These are phyloP conservation scores for Nigrospora sphaerica DNA, from an alignment of 2,329 filamentous ascomycete species.

Conservation along the genomic window DNA sequence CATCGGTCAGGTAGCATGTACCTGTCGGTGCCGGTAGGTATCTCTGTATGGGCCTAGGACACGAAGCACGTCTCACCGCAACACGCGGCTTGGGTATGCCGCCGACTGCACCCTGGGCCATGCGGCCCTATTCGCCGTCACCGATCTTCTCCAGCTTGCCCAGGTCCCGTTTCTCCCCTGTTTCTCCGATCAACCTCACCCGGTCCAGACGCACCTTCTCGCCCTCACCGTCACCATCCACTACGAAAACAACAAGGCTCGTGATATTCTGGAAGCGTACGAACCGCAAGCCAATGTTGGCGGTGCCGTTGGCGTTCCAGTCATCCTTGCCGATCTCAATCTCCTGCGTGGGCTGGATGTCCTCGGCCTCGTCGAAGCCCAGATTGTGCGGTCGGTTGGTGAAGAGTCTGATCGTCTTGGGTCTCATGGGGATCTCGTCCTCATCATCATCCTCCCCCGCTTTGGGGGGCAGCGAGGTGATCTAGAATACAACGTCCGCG, in stretches of 20 bases:
- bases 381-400: slow-evolving; percentile 85
- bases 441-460: slow-evolving; percentile 47
- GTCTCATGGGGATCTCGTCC: slow-evolving; percentile 72
- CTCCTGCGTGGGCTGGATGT: slow-evolving; percentile 71
- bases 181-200: slow-evolving; percentile 75
- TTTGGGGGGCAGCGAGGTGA: slow-evolving; percentile 70
- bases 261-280: slow-evolving; percentile 97
- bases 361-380: slow-evolving; percentile 91
- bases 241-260: slow-evolving; percentile 81
- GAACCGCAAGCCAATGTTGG: slow-evolving; percentile 68
- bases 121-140: slow-evolving; percentile 36
- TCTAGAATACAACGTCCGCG: slow-evolving; percentile 36
- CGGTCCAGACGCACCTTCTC: slow-evolving; percentile 83
- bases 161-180: slow-evolving; percentile 85
- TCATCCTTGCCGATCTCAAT: slow-evolving; percentile 68
- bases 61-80: no score
- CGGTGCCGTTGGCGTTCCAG: slow-evolving; percentile 76
- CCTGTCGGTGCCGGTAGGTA: no score
- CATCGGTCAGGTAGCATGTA: no score
- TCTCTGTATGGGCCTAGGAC: no score
- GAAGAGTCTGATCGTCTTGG: slow-evolving; percentile 77
- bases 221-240: slow-evolving; percentile 73
- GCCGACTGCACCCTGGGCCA: no score
- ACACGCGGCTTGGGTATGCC: background rate
- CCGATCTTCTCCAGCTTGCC: slow-evolving; percentile 94